phyloP scores from a whole-genome alignment of 1,139 yeast genomes.

The Diutina mesorugosa region DNA sequence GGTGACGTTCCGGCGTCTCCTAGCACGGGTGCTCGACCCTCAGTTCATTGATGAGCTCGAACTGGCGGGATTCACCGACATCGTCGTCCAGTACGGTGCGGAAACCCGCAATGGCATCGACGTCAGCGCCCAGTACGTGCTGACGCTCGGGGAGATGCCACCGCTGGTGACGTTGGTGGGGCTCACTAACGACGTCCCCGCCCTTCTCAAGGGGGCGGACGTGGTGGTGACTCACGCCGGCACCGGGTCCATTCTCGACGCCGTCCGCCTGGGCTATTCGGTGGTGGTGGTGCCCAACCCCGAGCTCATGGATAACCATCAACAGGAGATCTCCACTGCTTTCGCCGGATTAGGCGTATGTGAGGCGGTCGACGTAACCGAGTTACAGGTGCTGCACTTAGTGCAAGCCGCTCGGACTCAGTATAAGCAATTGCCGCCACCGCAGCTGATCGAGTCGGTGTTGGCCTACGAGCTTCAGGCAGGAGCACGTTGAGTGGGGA shows the following conservation, averaged over 20 bases:
- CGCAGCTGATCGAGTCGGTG: neutral
- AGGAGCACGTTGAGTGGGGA: too few species aligned
- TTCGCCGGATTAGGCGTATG: slow-evolving; percentile 17
- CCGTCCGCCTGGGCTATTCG: slow-evolving; percentile 41
- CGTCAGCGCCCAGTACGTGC: slow-evolving; percentile 13
- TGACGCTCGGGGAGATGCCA: slow-evolving; percentile 3
- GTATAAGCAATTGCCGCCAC: neutral
- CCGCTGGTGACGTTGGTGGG: neutral
- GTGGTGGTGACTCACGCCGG: slow-evolving; percentile 85
- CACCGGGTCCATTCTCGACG: slow-evolving; percentile 83
- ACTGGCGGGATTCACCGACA: slow-evolving; percentile 19
- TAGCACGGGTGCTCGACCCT: slow-evolving; percentile 23
- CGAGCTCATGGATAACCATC: slow-evolving; percentile 76
- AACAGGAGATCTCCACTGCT: slow-evolving; percentile 58
- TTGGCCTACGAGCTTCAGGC: neutral
- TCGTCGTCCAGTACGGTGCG: slow-evolving; percentile 64
- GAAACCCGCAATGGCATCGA: slow-evolving; percentile 18
- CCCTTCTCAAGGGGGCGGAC: slow-evolving; percentile 18
- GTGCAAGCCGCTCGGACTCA: neutral
- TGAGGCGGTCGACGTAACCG: neutral
- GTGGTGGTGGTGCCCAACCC: slow-evolving; percentile 64
- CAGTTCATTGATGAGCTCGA: slow-evolving; percentile 23
- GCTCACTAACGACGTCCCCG: slow-evolving; percentile 4
- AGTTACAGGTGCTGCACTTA: neutral
- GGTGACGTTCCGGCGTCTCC: slow-evolving; percentile 53